Conservation (phyloP, 163 green algal species). For the Trebouxia gelatinosa region DNA sequence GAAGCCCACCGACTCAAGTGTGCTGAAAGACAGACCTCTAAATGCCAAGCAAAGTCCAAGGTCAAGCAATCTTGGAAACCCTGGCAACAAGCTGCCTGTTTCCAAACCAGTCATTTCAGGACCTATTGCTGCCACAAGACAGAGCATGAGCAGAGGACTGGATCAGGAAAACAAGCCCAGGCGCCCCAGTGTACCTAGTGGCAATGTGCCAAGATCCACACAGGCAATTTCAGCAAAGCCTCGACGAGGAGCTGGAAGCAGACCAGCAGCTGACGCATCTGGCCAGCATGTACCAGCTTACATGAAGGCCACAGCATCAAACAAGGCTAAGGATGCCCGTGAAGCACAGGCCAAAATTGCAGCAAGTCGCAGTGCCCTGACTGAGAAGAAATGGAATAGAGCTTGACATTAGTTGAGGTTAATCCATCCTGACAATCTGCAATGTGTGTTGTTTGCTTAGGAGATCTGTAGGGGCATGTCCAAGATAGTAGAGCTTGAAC, state of each 20-base stretch:
- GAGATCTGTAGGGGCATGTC: too few relatives aligned
- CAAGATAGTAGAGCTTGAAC: too few relatives aligned
- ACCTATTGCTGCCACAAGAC: neutral
- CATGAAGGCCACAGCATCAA: constrained; percentile 28
- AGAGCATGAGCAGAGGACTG: neutral
- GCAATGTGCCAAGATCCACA: neutral
- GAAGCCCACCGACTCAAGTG: too few relatives aligned
- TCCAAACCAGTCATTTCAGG: neutral
- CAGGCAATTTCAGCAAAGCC: neutral
- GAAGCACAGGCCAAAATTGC: constrained; percentile 19
- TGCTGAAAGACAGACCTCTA: too few relatives aligned
- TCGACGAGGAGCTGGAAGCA: neutral
- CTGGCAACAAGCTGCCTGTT: too few relatives aligned
- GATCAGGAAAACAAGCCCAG: neutral
- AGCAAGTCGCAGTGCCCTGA: constrained; percentile 6
- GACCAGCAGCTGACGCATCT: neutral
- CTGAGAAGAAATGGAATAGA: constrained; percentile 18
- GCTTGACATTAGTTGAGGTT: neutral
- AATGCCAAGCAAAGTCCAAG: too few relatives aligned
- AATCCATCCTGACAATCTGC: too few relatives aligned
- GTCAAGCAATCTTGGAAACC: too few relatives aligned
- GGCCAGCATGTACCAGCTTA: constrained; percentile 23
- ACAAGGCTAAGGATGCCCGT: constrained; percentile 14
- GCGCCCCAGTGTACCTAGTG: neutral
- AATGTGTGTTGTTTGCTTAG: too few relatives aligned